Percentiles rank a stretch among this genome's conserved stretches.
Conservation (phyloP, 306 rosid species). For the Rosa chinensis region DNA sequence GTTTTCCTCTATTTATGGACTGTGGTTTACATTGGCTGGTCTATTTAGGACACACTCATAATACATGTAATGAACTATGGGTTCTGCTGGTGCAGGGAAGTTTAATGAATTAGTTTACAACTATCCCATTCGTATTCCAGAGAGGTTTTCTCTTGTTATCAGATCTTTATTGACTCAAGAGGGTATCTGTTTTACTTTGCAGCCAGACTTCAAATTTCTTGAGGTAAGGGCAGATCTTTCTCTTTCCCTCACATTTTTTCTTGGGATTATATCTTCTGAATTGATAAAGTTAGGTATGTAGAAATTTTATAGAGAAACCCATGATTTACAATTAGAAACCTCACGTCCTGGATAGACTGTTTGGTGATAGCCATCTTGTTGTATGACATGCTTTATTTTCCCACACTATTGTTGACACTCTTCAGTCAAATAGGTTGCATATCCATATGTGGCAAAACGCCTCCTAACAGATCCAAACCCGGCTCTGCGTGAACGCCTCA, state of each 20-base stretch:
- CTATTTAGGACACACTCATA: neutral
- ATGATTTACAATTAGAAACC: constrained; percentile 13
- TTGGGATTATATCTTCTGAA: constrained; percentile 11
- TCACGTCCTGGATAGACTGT: neutral
- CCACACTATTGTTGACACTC: constrained; percentile 17
- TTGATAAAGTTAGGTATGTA: neutral
- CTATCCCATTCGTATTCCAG: constrained; percentile 98
- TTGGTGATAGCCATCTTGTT: constrained; percentile 9
- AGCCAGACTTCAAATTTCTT: constrained; percentile 93
- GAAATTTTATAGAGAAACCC: neutral
- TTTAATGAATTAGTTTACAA: constrained; percentile 96
- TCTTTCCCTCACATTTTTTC: constrained; percentile 4
- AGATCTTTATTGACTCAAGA: constrained; percentile 97
- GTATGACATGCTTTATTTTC: constrained; percentile 22
- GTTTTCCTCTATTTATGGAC: neutral
- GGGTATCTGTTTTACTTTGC: constrained; percentile 92
- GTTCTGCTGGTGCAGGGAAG: constrained; percentile 61
- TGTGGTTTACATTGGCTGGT: constrained; percentile 11
- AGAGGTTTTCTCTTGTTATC: constrained; percentile 95
- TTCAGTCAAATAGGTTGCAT: constrained; percentile 76
- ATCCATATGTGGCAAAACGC: constrained; percentile 96
- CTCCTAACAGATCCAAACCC: constrained; percentile 96
- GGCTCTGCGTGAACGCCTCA: constrained; percentile 93
- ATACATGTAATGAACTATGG: constrained; percentile 9
- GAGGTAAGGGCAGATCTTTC: constrained; percentile 57